Evolutionary conservation across 306 rosid species (phyloP), one percentile per base, ranked within the genome.

Genomic region (Castanospermum australe): DNA sequence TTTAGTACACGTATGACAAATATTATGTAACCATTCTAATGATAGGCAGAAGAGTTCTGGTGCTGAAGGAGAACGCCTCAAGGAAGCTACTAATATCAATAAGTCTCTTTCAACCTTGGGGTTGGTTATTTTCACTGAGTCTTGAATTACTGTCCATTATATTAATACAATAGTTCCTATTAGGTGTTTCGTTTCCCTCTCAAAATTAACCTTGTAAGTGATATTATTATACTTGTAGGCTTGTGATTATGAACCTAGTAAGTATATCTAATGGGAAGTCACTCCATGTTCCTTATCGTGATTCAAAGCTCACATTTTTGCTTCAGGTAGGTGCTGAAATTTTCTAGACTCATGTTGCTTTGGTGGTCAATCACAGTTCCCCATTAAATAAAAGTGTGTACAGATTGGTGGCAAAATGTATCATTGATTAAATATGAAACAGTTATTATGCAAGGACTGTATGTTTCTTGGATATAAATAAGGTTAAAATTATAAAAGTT

Each of bases 31-130:
- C 57, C 30, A 56, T 86, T 72, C 64, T 77, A 48, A 82, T 80
- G 17, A 62, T 80, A 93, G 99, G 87, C 99, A 95, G 74, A 95
- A 95, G 92, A 95, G 99, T 79, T 95, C 99, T 71, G 99, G 99
- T 44, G 99, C 99, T 61, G 99, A 95, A 86, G 99, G 99, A 64
- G 98, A 95, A 68, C 98, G 99, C 72, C 94, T 95, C 32, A 95
- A 90, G 91, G 99, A 93, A 91, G 99, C 99, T 51, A 95, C 99
- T 21, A 95, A 91, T 59, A 95, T 95, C 84, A 95, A 95, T 86
- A 95, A 93, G 82, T 95, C 99, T 68, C 99, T 95, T 84, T 95
- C 99, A 50, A 95, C 99, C 14, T 87, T 95, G 84, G 99, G 97
- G 99, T 93, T 51, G 71, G 88, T 82, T 77, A 72, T 76, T 69